phyloP scores from a whole-genome alignment of 2,329 filamentous ascomycete genomes.

The Trichoderma asperellum region DNA sequence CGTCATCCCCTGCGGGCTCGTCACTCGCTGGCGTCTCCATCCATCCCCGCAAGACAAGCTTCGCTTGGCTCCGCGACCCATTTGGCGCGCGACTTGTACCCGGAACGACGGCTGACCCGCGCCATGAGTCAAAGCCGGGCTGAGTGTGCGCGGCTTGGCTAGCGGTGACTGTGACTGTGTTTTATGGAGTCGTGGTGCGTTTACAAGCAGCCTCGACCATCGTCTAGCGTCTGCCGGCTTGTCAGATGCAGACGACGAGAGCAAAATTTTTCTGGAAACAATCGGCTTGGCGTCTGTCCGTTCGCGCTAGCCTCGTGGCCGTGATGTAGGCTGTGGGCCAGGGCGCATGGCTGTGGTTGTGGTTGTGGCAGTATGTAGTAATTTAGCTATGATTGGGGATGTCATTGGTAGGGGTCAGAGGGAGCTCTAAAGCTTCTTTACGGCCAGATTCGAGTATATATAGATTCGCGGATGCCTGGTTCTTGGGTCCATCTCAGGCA shows the following conservation, averaged over 20 bases:
- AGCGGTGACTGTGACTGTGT: conserved; percentile 8
- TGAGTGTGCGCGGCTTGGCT: neutral
- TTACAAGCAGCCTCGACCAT: neutral
- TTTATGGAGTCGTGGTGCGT: neutral
- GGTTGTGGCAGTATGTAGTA: neutral
- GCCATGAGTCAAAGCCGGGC: conserved; percentile 16
- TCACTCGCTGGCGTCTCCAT: conserved; percentile 2
- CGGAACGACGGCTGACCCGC: conserved; percentile 6
- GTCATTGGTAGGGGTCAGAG: neutral
- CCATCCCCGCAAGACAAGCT: conserved; percentile 21
- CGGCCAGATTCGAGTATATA: conserved; percentile 15
- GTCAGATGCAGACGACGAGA: neutral
- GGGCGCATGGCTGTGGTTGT: too few relatives aligned
- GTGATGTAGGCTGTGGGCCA: conserved; percentile 11
- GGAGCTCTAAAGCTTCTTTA: neutral
- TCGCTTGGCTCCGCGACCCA: conserved; percentile 1
- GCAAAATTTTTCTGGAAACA: neutral
- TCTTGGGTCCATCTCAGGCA: conserved; percentile 18
- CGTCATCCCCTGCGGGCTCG: neutral
- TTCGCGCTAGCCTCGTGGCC: conserved; percentile 16
- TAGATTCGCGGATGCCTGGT: conserved; percentile 26
- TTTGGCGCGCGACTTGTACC: conserved; percentile 8
- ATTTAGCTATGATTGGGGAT: neutral
- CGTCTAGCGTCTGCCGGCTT: neutral
- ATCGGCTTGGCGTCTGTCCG: neutral